Conservation (phyloP, 2,329 filamentous ascomycete genomes). For the Talaromyces sp. region DNA sequence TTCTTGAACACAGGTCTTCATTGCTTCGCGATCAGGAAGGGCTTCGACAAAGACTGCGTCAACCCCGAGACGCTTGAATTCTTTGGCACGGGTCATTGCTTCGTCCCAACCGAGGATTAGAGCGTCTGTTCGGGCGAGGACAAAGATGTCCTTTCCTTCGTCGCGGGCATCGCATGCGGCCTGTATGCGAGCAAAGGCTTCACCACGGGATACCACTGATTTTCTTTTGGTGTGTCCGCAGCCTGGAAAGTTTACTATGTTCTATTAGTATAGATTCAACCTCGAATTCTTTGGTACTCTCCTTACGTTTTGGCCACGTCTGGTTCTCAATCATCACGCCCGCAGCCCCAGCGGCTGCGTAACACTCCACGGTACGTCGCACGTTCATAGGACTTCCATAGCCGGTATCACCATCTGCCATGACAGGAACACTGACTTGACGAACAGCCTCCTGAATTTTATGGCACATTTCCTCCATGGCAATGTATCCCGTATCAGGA, state of each 20-base stretch:
- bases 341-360: slow-evolving; percentile 49
- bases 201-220: slow-evolving; percentile 25
- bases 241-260: slow-evolving; percentile 24
- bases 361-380: slow-evolving; percentile 27
- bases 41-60: slow-evolving; percentile 45
- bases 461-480: slow-evolving; percentile 47
- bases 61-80: slow-evolving; percentile 39
- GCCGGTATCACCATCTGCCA: slow-evolving; percentile 57
- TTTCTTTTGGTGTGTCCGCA: slow-evolving; percentile 43
- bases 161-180: slow-evolving; percentile 29
- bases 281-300: neutral
- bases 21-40: slow-evolving; percentile 38
- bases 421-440: slow-evolving; percentile 44
- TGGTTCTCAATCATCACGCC: slow-evolving; percentile 54
- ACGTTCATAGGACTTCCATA: slow-evolving; percentile 38
- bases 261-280: neutral
- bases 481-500: slow-evolving; percentile 51
- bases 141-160: slow-evolving; percentile 31
- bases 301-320: slow-evolving; percentile 45
- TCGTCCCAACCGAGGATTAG: slow-evolving; percentile 34
- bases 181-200: slow-evolving; percentile 25
- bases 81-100: slow-evolving; percentile 36
- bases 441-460: slow-evolving; percentile 46
- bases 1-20: slow-evolving; percentile 33
- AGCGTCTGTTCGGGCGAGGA: slow-evolving; percentile 35